These are phyloP conservation scores for Incumbomyces lentus DNA, from an alignment of 2,329 filamentous ascomycete species.

Conservation along the genomic window DNA sequence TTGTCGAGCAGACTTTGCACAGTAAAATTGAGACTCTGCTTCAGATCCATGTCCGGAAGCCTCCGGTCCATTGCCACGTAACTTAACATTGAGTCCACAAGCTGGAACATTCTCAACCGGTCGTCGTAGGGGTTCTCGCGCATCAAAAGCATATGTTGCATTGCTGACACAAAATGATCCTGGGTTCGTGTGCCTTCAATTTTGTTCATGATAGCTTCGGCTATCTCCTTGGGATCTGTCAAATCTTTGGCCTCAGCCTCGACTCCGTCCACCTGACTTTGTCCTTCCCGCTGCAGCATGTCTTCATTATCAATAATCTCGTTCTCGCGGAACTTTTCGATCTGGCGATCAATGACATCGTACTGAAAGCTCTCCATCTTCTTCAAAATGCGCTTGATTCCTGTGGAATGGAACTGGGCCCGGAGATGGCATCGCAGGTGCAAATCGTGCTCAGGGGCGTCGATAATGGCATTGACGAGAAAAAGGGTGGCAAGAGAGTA, in stretches of 20 bases:
- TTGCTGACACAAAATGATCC: constrained; percentile 89
- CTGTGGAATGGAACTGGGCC: constrained; percentile 90
- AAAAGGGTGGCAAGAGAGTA: constrained; percentile 93
- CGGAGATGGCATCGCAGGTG: constrained; percentile 88
- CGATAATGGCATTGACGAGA: constrained; percentile 91
- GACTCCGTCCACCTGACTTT: constrained; percentile 77
- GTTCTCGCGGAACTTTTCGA: constrained; percentile 84
- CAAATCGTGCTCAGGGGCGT: constrained; percentile 78
- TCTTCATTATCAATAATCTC: constrained; percentile 98
- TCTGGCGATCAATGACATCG: constrained; percentile 95
- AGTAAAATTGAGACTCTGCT: constrained; percentile 94
- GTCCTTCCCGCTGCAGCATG: constrained; percentile 81
- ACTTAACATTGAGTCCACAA: constrained; percentile 97
- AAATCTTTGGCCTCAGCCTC: constrained; percentile 84
- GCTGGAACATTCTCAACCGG: constrained; percentile 86
- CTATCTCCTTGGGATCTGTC: constrained; percentile 85
- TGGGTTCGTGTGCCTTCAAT: constrained; percentile 74
- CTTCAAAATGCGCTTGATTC: constrained; percentile 81
- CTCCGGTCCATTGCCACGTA: constrained; percentile 98
- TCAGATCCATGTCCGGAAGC: constrained; percentile 91
- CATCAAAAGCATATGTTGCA: constrained; percentile 90
- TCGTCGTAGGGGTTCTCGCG: constrained; percentile 87
- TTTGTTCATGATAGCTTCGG: constrained; percentile 80
- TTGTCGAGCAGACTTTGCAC: constrained; percentile 93
- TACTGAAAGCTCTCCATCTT: constrained; percentile 99